A percentile compares a stretch with the other conserved stretches of the same genome.
Conservation (phyloP, 371 early-diverging fungal species). For the Nematocida parisii region DNA sequence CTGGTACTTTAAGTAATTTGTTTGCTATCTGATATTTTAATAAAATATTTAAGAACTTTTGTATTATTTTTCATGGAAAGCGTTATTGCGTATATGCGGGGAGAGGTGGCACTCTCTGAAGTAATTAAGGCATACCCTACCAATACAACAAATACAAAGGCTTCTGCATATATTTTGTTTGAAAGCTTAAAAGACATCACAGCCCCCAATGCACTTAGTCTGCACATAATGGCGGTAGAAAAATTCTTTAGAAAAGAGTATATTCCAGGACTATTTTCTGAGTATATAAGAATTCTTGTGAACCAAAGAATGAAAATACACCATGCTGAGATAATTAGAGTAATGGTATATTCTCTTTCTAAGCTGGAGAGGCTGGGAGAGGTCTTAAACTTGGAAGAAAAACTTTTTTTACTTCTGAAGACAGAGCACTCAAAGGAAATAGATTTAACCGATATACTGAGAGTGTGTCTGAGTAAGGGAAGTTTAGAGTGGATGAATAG, state of each 20-base stretch:
- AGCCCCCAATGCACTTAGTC: background rate
- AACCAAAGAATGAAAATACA: background rate
- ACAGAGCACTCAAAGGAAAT: background rate
- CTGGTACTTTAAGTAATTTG: background rate
- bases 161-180: constrained; percentile 28
- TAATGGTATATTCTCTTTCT: constrained; percentile 8
- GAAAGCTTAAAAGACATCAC: background rate
- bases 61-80: constrained; percentile 13
- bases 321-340: background rate
- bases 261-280: constrained; percentile 44
- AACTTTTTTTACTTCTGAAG: constrained; percentile 3
- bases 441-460: background rate
- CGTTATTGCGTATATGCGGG: constrained; percentile 17
- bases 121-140: background rate
- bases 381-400: constrained; percentile 37
- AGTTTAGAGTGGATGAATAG: background rate
- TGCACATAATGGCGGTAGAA: constrained; percentile 17
- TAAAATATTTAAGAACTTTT: constrained; percentile 26
- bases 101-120: background rate
- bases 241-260: constrained; percentile 16
- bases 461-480: background rate
- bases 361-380: background rate
- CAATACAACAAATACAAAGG: background rate
- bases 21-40: constrained; percentile 1
- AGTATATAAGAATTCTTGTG: constrained; percentile 18